phyloP scores from a whole-genome alignment of 2,329 filamentous ascomycete species.

The Xylariales sp. region DNA sequence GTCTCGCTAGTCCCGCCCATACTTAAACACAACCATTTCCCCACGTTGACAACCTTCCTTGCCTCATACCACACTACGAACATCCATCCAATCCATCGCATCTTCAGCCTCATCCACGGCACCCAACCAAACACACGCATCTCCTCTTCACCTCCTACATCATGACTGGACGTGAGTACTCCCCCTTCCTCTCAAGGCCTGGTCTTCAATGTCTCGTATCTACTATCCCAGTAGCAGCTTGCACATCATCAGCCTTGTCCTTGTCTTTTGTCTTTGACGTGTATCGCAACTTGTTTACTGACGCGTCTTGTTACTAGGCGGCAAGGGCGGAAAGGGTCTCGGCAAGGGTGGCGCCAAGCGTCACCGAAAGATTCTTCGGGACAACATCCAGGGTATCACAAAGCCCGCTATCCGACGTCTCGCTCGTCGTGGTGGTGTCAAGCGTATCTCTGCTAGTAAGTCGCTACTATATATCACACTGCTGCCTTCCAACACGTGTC shows the following conservation, averaged over 20 bases:
- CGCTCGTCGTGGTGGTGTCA: constrained; percentile 98
- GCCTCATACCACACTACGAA: constrained; percentile 12
- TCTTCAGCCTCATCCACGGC: constrained; percentile 19
- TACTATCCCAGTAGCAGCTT: no score
- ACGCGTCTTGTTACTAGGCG: constrained; percentile 17
- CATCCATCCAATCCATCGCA: constrained; percentile 9
- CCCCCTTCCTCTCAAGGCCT: neutral
- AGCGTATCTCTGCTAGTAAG: constrained; percentile 96
- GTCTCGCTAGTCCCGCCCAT: constrained; percentile 15
- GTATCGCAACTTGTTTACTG: constrained; percentile 8
- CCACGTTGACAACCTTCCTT: constrained; percentile 11
- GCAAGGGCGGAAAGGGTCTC: constrained; percentile 92
- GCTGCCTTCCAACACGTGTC: constrained; percentile 13
- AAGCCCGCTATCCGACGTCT: constrained; percentile 99
- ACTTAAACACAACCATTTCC: constrained; percentile 15
- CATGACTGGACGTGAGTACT: constrained; percentile 30
- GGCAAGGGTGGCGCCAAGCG: constrained; percentile 98
- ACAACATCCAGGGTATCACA: constrained; percentile 99
- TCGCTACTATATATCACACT: constrained; percentile 14
- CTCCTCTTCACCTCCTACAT: constrained; percentile 16
- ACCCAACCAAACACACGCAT: constrained; percentile 12
- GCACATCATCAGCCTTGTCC: no score
- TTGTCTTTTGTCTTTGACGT: neutral
- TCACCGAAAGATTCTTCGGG: constrained; percentile 97
- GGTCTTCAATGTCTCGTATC: no score